These are phyloP conservation scores for Sordaria brevicollis DNA, from an alignment of 495 filamentous ascomycete genomes.

Conservation along the genomic window DNA sequence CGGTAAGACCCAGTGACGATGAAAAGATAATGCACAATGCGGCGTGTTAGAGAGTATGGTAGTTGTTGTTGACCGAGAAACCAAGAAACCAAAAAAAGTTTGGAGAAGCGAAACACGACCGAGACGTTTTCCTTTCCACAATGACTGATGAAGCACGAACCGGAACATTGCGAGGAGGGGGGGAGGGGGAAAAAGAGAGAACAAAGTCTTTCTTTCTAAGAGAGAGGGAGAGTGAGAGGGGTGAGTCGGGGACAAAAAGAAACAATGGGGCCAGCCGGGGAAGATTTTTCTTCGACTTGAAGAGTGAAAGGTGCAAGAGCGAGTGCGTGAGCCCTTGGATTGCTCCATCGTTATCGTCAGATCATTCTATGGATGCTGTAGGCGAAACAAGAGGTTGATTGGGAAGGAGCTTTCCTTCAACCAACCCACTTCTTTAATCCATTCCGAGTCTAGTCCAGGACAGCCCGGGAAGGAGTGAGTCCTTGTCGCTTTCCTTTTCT, in stretches of 20 bases:
- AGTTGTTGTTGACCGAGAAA: conserved; percentile 5
- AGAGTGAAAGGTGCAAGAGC: conserved; percentile 1
- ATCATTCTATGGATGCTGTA: too few relatives aligned
- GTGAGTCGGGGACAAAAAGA: not conserved
- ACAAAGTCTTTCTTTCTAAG: not conserved
- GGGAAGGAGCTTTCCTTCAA: not conserved
- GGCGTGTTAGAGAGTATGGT: conserved; percentile 1
- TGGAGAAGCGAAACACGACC: not conserved
- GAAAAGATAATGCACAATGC: conserved; percentile 16
- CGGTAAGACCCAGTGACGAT: not conserved
- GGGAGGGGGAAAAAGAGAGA: not conserved
- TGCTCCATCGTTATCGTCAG: not conserved
- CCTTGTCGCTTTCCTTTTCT: not conserved
- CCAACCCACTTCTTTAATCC: not conserved
- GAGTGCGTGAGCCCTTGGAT: too few relatives aligned
- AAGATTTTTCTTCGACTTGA: not conserved
- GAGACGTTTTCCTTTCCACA: not conserved
- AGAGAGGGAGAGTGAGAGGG: too few relatives aligned
- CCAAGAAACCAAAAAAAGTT: conserved; percentile 3
- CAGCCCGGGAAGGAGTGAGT: not conserved
- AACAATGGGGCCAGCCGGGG: conserved; percentile 2
- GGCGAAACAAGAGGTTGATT: not conserved
- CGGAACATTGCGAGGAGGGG: not conserved
- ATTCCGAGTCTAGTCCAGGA: not conserved
- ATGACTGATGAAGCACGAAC: not conserved